Evolutionary conservation across 441 rosid genomes (phyloP).

Genomic region (Eruca vesicaria): DNA sequence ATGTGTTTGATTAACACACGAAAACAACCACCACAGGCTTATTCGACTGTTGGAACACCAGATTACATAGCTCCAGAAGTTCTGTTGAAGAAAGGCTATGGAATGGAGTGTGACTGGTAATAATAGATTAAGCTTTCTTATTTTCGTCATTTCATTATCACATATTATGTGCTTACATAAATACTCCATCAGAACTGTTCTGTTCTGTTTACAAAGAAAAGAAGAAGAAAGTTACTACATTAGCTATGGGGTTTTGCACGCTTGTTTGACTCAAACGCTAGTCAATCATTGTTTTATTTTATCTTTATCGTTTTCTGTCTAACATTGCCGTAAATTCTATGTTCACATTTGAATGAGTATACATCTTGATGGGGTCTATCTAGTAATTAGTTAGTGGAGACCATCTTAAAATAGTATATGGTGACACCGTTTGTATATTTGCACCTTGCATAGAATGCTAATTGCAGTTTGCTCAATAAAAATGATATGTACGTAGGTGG

Average conservation of each 20-base stretch:
- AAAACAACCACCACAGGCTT: constrained; percentile 56
- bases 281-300: too few relatives aligned
- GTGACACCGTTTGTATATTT: background rate
- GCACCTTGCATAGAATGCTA: background rate
- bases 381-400: too few relatives aligned
- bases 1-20: background rate
- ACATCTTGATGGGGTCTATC: too few relatives aligned
- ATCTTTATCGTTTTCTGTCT: too few relatives aligned
- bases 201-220: background rate
- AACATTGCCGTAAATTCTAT: too few relatives aligned
- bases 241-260: too few relatives aligned
- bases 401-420: background rate
- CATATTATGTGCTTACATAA: background rate
- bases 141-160: background rate
- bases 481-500: constrained; percentile 60
- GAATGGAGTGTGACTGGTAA: constrained; percentile 98
- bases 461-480: background rate
- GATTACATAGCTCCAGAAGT: constrained; percentile 99
- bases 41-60: constrained; percentile 99
- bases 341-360: too few relatives aligned
- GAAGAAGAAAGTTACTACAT: too few relatives aligned
- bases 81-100: constrained; percentile 95
- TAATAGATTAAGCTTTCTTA: background rate
- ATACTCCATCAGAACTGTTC: background rate
- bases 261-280: too few relatives aligned